Evolutionary conservation across 176 grass and related monocot genomes (phyloP), one percentile per base, ranked within the genome.

Genomic region (Oryza officinalis): DNA sequence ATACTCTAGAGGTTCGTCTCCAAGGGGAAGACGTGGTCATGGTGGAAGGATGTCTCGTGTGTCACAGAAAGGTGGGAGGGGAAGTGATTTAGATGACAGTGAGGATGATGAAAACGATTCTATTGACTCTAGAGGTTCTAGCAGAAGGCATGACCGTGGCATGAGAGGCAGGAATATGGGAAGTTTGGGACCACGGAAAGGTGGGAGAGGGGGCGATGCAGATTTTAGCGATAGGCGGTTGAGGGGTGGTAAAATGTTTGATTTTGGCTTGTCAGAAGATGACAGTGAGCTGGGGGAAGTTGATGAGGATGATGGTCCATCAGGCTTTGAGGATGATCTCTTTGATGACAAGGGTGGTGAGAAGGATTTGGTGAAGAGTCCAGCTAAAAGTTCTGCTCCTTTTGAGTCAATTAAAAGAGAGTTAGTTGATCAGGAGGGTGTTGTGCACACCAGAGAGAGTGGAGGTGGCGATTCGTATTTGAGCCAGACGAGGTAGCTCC

Each of bases 401-500:
- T 79, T 40, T 26, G 65, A 84, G 25, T 74, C 37, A 43, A 60
- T 13, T 37, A 61, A 90, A 87, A 67, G 49, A 85, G 75, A 90
- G 44, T 40, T 59, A 44, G 54, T 69, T 86, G 87, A 77, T 23
- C 81, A 80, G 14, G 72, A 83, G 61, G 74, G 6, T 84, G 35
- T 69, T 47, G 13, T 31, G 50, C 28, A 38, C n/a, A 70, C 71
- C 26, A 81, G 32, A 54, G 67, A 67, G 67, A 44, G 15, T 41
- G 80, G 71, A 49, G 86, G 84, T 80, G 60, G 84, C 14, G 86
- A 93, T 85, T 97, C 95, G 63, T 97, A 97, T 86, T 78, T 97
- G 77, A 93, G 92, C 87, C 86, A 94, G 44, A 97, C 84, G 71
- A 92, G 95, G 95, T 97, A 94, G 63, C 33, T 35, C 33, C 33